Evolutionary conservation across 2,329 filamentous ascomycete species (phyloP), one percentile per base, ranked within the genome.

Genomic region (Cladosporium sp.): DNA sequence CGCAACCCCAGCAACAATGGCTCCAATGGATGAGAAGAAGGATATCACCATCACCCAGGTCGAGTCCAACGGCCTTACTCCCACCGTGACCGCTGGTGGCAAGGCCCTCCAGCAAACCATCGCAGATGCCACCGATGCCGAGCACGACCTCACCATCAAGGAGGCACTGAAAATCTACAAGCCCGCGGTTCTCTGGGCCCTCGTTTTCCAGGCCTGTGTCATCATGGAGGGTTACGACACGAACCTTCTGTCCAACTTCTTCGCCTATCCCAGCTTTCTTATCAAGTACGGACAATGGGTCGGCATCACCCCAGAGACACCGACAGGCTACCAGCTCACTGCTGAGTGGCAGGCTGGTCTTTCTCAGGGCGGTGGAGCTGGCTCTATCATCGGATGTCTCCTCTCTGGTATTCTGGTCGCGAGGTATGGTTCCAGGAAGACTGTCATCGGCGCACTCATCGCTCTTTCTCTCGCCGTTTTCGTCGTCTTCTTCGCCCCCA

Each of bases 331-430:
- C 52, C 68, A 73, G 34, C 67, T 83, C 20, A 73, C 76, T 1
- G 74, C 78, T 0, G 69, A 73, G 1, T 84, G 80, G 80, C 80
- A 83, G 61, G 74, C 76, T 0, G 79, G 72, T 0, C 61, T 84
- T 2, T 75, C 73, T 5, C 80, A 80, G 50, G 81, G 78, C 24
- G 77, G 78, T 45, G 74, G 78, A 50, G 47, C 58, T 9, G 60
- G 60, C 47, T 64, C 84, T 61, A 82, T 88, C 50, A 75, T 87
- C 49, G 85, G 85, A 13, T 73, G 86, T 41, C 70, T 85, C 58
- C 72, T 86, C 64, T 86, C 85, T 62, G 85, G 84, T 41, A 82
- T 76, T 64, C 67, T 85, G 41, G 82, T 82, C 15, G 82, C 87
- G 65, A 51, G 52, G 6, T 61, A 57, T 18, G 64, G 64, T 12